These are phyloP conservation scores for Paulownia fortunei DNA, from an alignment of 257 asterid genomes.

Conservation along the genomic window DNA sequence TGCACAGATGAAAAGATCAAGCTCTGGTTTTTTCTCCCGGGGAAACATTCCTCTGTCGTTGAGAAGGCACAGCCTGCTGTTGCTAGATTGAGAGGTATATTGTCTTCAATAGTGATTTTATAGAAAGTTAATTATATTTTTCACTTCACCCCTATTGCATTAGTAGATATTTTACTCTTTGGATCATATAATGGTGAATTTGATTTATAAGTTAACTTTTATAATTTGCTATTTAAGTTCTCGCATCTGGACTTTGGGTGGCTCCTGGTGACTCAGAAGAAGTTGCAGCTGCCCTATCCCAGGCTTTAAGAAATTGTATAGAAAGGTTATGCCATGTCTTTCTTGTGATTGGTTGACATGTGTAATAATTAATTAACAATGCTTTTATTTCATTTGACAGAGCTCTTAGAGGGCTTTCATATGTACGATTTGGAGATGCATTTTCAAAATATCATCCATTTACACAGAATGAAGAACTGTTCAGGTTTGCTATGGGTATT, in stretches of 20 bases:
- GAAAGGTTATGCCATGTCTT: slow-evolving; percentile 66
- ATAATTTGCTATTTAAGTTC: slow-evolving; percentile 50
- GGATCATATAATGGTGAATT: slow-evolving; percentile 25
- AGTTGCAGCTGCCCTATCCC: slow-evolving; percentile 94
- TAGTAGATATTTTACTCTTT: slow-evolving; percentile 4
- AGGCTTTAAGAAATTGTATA: slow-evolving; percentile 86
- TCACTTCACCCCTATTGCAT: neutral
- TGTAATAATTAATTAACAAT: slow-evolving; percentile 33
- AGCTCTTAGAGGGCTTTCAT: slow-evolving; percentile 86
- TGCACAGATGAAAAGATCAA: slow-evolving; percentile 92
- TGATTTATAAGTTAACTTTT: slow-evolving; percentile 24
- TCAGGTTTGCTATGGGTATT: slow-evolving; percentile 60
- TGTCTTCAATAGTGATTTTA: slow-evolving; percentile 22
- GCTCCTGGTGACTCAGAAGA: slow-evolving; percentile 99
- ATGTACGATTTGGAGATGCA: slow-evolving; percentile 89
- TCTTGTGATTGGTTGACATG: slow-evolving; percentile 34
- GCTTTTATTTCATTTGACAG: slow-evolving; percentile 55
- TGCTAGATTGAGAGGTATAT: slow-evolving; percentile 82
- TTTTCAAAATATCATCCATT: slow-evolving; percentile 85
- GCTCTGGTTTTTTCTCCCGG: slow-evolving; percentile 98
- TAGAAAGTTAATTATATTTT: neutral
- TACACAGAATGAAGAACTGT: slow-evolving; percentile 81
- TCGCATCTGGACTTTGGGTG: slow-evolving; percentile 97
- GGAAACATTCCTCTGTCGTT: slow-evolving; percentile 73
- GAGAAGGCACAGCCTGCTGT: slow-evolving; percentile 89